Percentiles rank a stretch among this genome's conserved stretches.
Conservation (phyloP, 2,329 filamentous ascomycete species). For the Madurella mycetomatis region DNA sequence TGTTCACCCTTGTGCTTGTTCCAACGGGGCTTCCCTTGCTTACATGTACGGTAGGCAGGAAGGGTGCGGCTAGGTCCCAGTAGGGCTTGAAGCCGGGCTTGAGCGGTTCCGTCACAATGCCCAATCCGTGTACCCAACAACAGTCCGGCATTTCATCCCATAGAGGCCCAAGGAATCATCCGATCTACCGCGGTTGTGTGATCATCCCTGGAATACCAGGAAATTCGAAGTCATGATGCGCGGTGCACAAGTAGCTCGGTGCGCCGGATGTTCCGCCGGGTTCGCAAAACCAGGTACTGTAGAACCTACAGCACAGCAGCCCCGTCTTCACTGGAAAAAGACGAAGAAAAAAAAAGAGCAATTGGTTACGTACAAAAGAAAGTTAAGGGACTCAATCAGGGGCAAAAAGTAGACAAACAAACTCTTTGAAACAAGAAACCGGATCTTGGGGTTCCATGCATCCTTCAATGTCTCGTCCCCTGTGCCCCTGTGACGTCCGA, state of each 20-base stretch:
- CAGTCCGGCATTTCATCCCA: no score
- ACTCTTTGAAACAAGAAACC: constrained; percentile 1
- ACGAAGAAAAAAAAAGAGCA: no score
- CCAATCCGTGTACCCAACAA: neutral
- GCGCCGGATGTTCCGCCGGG: no score
- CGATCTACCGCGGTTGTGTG: neutral
- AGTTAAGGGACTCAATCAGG: neutral
- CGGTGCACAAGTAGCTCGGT: neutral
- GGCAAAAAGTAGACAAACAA: neutral
- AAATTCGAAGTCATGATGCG: neutral
- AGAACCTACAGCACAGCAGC: no score
- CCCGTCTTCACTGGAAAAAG: no score
- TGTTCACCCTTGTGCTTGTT: no score
- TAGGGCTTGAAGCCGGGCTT: neutral
- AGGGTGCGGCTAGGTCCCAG: no score
- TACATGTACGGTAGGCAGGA: no score
- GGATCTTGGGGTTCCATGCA: neutral
- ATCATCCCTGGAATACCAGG: neutral
- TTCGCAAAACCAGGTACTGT: neutral
- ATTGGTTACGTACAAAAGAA: neutral
- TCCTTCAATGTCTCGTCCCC: neutral
- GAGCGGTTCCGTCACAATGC: neutral
- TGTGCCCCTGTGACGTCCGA: neutral
- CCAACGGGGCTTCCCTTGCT: no score
- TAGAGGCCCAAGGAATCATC: neutral